Evolutionary conservation across 768 basidiomycete species (phyloP).

Genomic region (Mycena venus): DNA sequence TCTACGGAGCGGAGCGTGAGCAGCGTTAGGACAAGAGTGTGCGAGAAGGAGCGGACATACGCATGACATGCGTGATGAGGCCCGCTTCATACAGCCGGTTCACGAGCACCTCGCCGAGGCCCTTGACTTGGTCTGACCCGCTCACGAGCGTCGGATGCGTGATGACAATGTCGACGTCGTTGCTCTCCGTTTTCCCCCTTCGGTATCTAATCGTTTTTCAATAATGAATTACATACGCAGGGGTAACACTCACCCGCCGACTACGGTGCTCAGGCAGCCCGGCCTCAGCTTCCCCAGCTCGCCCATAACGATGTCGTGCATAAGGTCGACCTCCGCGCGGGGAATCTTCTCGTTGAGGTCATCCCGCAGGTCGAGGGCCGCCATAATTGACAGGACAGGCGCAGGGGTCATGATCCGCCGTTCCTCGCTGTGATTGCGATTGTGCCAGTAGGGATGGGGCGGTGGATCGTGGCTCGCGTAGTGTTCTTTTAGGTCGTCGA

Average conservation of each 20-base stretch:
- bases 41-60: slow-evolving; percentile 58
- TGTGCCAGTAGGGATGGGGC: slow-evolving; percentile 8
- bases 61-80: slow-evolving; percentile 86
- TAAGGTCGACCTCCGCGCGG: slow-evolving; percentile 82
- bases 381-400: slow-evolving; percentile 60
- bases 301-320: slow-evolving; percentile 74
- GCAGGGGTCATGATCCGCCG: slow-evolving; percentile 31
- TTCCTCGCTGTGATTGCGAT: slow-evolving; percentile 29
- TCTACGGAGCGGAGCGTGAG: slow-evolving; percentile 51
- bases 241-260: slow-evolving; percentile 76
- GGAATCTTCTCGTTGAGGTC: slow-evolving; percentile 74
- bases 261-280: slow-evolving; percentile 82
- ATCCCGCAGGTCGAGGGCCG: slow-evolving; percentile 70
- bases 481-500: slow-evolving; percentile 78
- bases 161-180: slow-evolving; percentile 93
- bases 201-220: slow-evolving; percentile 70
- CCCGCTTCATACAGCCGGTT: slow-evolving; percentile 70
- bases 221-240: background rate
- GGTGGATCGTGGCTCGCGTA: slow-evolving; percentile 59
- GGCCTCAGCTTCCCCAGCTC: slow-evolving; percentile 73
- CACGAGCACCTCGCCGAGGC: slow-evolving; percentile 73
- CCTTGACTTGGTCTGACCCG: slow-evolving; percentile 65
- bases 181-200: slow-evolving; percentile 83
- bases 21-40: background rate
- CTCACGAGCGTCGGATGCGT: slow-evolving; percentile 64